Percentiles rank a stretch among this genome's conserved stretches.
Conservation (phyloP, 2,329 filamentous ascomycete genomes). For the Zarea fungicola region DNA sequence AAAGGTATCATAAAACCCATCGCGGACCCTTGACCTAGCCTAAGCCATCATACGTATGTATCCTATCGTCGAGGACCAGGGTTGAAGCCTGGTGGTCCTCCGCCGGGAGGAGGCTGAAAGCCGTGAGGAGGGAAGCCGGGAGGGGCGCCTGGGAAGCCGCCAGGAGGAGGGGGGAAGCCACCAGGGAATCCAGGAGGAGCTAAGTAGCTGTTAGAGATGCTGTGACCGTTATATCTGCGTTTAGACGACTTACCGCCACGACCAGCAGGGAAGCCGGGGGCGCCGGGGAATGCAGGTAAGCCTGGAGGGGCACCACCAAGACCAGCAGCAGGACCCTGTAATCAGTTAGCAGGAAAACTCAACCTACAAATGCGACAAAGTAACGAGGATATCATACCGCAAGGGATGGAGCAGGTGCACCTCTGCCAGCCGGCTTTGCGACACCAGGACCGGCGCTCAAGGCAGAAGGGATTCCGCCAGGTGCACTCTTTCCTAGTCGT, state of each 20-base stretch:
- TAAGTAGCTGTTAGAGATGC: slow-evolving; percentile 29
- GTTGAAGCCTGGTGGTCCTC: slow-evolving; percentile 68
- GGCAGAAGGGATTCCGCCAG: slow-evolving; percentile 63
- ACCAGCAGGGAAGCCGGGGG: slow-evolving; percentile 46
- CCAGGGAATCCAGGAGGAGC: slow-evolving; percentile 46
- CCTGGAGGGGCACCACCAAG: slow-evolving; percentile 60
- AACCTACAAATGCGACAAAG: not conserved
- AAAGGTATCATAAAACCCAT: slow-evolving; percentile 22
- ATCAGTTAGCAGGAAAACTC: slow-evolving; percentile 18
- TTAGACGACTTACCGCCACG: slow-evolving; percentile 46
- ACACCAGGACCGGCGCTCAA: slow-evolving; percentile 83
- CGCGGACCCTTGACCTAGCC: slow-evolving; percentile 19
- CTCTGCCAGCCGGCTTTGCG: slow-evolving; percentile 83
- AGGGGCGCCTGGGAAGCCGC: slow-evolving; percentile 36
- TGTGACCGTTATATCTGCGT: slow-evolving; percentile 7
- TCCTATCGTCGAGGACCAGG: slow-evolving; percentile 58
- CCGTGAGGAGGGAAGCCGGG: slow-evolving; percentile 45
- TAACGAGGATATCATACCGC: slow-evolving; percentile 49
- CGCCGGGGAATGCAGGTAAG: slow-evolving; percentile 32
- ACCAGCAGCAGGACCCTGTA: slow-evolving; percentile 73
- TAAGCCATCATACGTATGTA: slow-evolving; percentile 22
- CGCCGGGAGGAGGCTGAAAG: slow-evolving; percentile 47
- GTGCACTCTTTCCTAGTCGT: slow-evolving; percentile 72
- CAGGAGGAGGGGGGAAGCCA: slow-evolving; percentile 42
- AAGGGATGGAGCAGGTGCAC: slow-evolving; percentile 66